Evolutionary conservation across 202 grass and related monocot genomes (phyloP).

Genomic region (Elaeis oleifera): DNA sequence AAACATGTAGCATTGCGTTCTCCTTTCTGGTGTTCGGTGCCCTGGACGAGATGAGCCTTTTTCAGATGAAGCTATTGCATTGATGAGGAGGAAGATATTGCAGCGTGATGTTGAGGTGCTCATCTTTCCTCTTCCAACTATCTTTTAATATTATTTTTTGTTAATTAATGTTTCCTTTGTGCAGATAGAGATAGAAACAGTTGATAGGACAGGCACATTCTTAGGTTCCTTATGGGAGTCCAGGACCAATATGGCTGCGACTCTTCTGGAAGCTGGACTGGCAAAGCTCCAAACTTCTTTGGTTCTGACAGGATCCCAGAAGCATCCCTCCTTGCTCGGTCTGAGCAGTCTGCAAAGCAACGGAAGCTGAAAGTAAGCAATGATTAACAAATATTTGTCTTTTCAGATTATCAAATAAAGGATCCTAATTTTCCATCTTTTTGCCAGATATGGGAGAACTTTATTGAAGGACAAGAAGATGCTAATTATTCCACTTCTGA

Average conservation of each 20-base stretch:
- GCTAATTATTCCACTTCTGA: constrained; percentile 58
- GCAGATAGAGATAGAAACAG: constrained; percentile 91
- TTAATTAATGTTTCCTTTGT: neutral
- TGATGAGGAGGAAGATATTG: constrained; percentile 76
- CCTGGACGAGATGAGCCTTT: constrained; percentile 69
- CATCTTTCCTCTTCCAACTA: neutral
- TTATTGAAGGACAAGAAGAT: constrained; percentile 71
- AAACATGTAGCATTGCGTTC: constrained; percentile 92
- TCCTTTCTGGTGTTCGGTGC: constrained; percentile 87
- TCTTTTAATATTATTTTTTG: neutral
- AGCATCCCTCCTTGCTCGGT: constrained; percentile 43
- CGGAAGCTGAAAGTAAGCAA: constrained; percentile 70
- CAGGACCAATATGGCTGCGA: constrained; percentile 68
- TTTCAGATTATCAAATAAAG: constrained; percentile 1
- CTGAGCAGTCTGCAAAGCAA: constrained; percentile 88
- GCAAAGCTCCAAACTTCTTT: constrained; percentile 73
- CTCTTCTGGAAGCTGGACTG: constrained; percentile 77
- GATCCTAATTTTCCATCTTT: constrained; percentile 9
- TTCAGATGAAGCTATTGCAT: constrained; percentile 81
- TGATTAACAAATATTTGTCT: neutral
- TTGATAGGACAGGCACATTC: constrained; percentile 93
- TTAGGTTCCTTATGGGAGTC: constrained; percentile 87
- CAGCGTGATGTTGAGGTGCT: constrained; percentile 81
- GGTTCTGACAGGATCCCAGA: constrained; percentile 75
- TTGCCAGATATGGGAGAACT: constrained; percentile 90